phyloP scores from a whole-genome alignment of 306 rosid species.

The Ormosia emarginata region DNA sequence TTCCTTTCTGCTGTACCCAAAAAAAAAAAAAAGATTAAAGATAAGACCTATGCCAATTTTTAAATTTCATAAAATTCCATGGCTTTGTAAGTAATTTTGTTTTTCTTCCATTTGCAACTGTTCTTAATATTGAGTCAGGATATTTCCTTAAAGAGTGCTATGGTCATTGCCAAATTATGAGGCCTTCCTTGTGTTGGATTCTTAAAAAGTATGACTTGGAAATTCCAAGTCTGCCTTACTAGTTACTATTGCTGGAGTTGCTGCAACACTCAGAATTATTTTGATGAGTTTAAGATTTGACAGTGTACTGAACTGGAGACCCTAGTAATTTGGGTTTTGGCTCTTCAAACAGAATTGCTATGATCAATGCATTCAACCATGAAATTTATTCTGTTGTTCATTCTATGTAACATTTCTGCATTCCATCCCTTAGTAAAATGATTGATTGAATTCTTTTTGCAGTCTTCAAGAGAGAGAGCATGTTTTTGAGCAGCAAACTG shows the following conservation, averaged over 20 bases:
- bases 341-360: constrained; percentile 7
- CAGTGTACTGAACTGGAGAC: background rate
- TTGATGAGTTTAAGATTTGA: background rate
- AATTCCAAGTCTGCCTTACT: background rate
- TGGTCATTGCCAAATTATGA: background rate
- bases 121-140: background rate
- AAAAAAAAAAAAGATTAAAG: background rate
- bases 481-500: constrained; percentile 81
- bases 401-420: background rate
- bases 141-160: background rate
- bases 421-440: background rate
- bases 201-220: background rate
- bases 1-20: background rate
- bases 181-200: background rate
- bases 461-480: constrained; percentile 86
- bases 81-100: background rate
- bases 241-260: constrained; percentile 1
- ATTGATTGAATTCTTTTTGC: constrained; percentile 32
- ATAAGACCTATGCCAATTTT: background rate
- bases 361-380: background rate
- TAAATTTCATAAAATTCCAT: background rate
- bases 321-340: background rate
- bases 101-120: constrained; percentile 1
- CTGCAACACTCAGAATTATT: background rate
- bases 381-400: background rate